Conservation (phyloP, 2,329 filamentous ascomycete species). For the Colletotrichum destructivum region DNA sequence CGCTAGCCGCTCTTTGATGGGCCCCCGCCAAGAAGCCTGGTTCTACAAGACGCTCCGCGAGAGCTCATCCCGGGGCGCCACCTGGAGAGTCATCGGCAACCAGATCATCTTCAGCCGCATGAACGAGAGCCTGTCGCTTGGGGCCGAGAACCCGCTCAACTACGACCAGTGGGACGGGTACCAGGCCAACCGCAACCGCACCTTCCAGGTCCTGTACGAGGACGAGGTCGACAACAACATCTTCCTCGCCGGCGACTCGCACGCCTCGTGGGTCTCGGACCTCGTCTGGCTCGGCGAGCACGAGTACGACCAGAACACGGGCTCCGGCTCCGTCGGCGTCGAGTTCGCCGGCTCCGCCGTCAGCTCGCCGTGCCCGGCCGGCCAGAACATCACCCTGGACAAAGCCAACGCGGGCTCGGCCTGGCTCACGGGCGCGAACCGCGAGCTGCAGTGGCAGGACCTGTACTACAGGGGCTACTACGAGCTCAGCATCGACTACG, state of each 20-base stretch:
- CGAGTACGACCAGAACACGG: slow-evolving; percentile 67
- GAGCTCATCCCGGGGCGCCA: slow-evolving; percentile 75
- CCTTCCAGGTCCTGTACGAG: slow-evolving; percentile 75
- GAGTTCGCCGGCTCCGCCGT: slow-evolving; percentile 80
- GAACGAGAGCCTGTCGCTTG: slow-evolving; percentile 50
- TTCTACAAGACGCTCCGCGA: slow-evolving; percentile 73
- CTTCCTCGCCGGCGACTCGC: slow-evolving; percentile 79
- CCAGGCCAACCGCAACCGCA: slow-evolving; percentile 79
- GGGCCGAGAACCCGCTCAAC: slow-evolving; percentile 59
- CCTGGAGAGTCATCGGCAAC: slow-evolving; percentile 80
- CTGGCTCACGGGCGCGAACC: slow-evolving; percentile 59
- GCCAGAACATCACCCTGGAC: slow-evolving; percentile 24
- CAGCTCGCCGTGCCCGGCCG: slow-evolving; percentile 21
- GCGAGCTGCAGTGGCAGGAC: slow-evolving; percentile 81
- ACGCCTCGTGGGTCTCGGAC: slow-evolving; percentile 76
- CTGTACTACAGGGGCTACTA: slow-evolving; percentile 83
- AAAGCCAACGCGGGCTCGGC: slow-evolving; percentile 1
- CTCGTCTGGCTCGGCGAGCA: slow-evolving; percentile 71
- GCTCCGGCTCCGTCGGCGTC: slow-evolving; percentile 70
- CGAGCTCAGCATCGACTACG: slow-evolving; percentile 71
- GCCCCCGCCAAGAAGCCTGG: slow-evolving; percentile 81
- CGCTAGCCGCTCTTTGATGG: slow-evolving; percentile 79
- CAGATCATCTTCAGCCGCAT: slow-evolving; percentile 75
- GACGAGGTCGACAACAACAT: slow-evolving; percentile 82
- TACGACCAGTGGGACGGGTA: slow-evolving; percentile 73